Evolutionary conservation across 345 rosid species (phyloP).

Genomic region (Kandelia obovata): DNA sequence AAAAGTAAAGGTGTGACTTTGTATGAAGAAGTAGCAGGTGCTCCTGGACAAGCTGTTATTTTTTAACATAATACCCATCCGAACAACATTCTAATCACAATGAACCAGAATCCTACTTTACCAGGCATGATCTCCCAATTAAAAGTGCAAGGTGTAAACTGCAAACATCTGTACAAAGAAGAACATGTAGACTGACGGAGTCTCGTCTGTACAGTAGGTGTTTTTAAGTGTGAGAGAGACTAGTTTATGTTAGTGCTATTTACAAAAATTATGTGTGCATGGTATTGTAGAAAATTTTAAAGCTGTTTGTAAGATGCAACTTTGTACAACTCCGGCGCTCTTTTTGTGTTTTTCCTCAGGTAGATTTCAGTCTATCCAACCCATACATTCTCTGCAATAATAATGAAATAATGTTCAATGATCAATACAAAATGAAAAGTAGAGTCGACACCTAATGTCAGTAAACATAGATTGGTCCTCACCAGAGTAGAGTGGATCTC

Average conservation of each 20-base stretch:
- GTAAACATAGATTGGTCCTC: slow-evolving; percentile 8
- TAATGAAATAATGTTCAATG: not conserved
- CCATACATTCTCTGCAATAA: slow-evolving; percentile 50
- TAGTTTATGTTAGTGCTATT: slow-evolving; percentile 2
- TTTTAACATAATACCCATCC: no score
- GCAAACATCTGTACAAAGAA: not conserved
- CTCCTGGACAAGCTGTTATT: no score
- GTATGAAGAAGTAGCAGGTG: no score
- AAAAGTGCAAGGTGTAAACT: not conserved
- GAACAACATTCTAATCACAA: no score
- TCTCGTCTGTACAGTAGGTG: not conserved
- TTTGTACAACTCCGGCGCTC: not conserved
- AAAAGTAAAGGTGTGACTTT: no score
- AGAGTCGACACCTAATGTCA: not conserved
- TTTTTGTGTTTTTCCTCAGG: slow-evolving; percentile 22
- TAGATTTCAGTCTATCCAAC: slow-evolving; percentile 58
- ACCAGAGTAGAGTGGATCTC: slow-evolving; percentile 66
- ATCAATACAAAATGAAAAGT: not conserved
- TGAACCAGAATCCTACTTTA: no score
- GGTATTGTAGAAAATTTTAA: slow-evolving; percentile 4
- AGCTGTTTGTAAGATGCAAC: slow-evolving; percentile 9
- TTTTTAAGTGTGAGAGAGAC: not conserved
- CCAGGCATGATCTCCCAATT: no score
- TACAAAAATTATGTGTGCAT: slow-evolving; percentile 25
- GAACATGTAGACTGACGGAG: not conserved